Percentiles rank a stretch among this genome's conserved stretches.
Evolutionary conservation across 2,329 filamentous ascomycete species (phyloP).

Genomic region (Trichoderma koningii): DNA sequence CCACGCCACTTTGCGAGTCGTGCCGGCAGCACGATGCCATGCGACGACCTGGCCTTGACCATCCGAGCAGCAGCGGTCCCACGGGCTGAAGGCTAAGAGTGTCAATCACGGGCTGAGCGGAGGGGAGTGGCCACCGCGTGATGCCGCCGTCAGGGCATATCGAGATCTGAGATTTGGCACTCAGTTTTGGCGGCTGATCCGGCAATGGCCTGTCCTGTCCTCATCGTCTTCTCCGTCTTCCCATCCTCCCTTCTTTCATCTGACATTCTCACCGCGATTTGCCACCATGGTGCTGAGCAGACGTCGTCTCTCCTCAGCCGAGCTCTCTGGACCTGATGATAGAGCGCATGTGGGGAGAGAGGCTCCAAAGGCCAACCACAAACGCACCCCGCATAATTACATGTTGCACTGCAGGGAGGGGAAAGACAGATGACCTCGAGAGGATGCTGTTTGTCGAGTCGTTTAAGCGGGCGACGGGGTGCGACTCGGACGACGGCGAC

Average conservation of each 20-base stretch:
- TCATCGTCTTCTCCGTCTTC: not conserved
- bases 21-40: slow-evolving; percentile 14
- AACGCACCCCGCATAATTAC: slow-evolving; percentile 25
- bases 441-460: slow-evolving; percentile 20
- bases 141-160: not conserved
- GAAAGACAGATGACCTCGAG: slow-evolving; percentile 22
- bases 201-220: not conserved
- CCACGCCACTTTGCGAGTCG: slow-evolving; percentile 23
- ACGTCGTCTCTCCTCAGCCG: not conserved
- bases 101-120: not conserved
- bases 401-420: slow-evolving; percentile 27
- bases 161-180: slow-evolving; percentile 3
- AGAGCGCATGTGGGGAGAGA: slow-evolving; percentile 2
- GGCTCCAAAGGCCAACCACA: slow-evolving; percentile 1
- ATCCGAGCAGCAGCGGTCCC: too few species aligned
- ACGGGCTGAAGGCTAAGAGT: not conserved
- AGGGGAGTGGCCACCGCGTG: slow-evolving; percentile 2
- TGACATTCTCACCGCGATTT: slow-evolving; percentile 1
- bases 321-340: not conserved
- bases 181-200: not conserved
- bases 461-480: not conserved
- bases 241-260: not conserved
- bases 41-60: not conserved
- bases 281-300: not conserved
- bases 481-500: not conserved